Percentiles rank a stretch among this genome's conserved stretches.
phyloP scores from a whole-genome alignment of 1,284 basidiomycete species.

The Apiotrichum sp. region DNA sequence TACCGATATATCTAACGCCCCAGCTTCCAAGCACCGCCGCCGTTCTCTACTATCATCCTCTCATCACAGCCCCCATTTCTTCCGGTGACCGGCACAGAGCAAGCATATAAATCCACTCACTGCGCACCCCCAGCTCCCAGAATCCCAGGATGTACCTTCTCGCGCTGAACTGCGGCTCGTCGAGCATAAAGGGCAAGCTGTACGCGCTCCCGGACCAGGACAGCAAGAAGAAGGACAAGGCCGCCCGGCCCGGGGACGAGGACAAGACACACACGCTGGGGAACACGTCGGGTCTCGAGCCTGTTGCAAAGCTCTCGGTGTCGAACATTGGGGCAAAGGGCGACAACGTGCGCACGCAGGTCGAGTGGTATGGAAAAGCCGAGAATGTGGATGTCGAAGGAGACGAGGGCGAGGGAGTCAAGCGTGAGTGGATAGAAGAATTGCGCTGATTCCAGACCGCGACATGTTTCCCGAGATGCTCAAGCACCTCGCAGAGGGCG shows the following conservation, averaged over 20 bases:
- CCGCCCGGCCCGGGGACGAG: no score
- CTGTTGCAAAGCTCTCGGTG: constrained; percentile 31
- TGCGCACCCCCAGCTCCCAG: no score
- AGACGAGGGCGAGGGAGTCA: constrained; percentile 36
- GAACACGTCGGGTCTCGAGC: constrained; percentile 11
- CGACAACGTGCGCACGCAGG: constrained; percentile 38
- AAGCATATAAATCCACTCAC: no score
- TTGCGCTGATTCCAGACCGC: constrained; percentile 25
- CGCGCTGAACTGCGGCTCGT: constrained; percentile 48
- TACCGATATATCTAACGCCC: no score
- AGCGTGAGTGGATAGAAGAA: constrained; percentile 30
- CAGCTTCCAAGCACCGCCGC: no score
- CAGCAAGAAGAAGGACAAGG: not conserved
- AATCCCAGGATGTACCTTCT: constrained; percentile 30
- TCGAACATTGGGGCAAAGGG: constrained; percentile 43
- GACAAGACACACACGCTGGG: no score
- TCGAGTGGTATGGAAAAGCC: constrained; percentile 25
- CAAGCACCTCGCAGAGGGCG: constrained; percentile 29
- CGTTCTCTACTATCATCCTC: no score
- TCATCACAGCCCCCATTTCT: no score
- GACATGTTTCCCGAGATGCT: constrained; percentile 40
- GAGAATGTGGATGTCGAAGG: constrained; percentile 34
- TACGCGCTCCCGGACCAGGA: constrained; percentile 24
- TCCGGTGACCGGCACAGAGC: no score
- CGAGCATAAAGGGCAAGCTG: constrained; percentile 48